Evolutionary conservation across 2,329 filamentous ascomycete species (phyloP), one percentile per base, ranked within the genome.

Genomic region (Arthrobotrys entomopaga): DNA sequence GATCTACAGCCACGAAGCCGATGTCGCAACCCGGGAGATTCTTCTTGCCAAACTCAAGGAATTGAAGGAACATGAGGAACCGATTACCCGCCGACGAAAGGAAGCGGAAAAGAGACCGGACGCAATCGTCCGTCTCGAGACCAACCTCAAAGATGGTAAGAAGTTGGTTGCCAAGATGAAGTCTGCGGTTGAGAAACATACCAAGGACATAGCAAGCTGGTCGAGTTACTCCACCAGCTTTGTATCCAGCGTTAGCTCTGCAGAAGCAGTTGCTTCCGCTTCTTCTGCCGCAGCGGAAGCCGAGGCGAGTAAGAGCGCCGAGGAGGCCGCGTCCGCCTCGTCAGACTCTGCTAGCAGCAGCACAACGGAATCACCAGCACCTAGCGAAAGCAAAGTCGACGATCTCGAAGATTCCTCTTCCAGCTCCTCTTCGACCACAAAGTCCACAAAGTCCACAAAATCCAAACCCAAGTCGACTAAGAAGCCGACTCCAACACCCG

Each of bases 1-100:
- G 94, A 88, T 99, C 72, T 95, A 97, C 80, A 91, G 87, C 15
- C 64, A 48, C 22, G 93, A 93, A 53, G 92, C 94, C 65, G 86
- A 87, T 15, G 89, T 93, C 56, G 93, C 95, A 3, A 85, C 87
- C 40, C 89, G 89, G 69, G 88, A 91, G 2, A 88, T 90, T 54
- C 86, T 99, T 79, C 91, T 90, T 81, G 85, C 87, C 65, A 92
- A 90, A 80, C 86, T 96, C 57, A 90, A 91, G 81, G 87, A 87
- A 50, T 87, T 99, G 57, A 90, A 92, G 80, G 87, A 88, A 61
- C 87, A 97, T 53, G 91, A 93, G 60, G 84, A 87, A 34, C 94
- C 93, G 0, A 88, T 97, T 24, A 86, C 92, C 77, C 88, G 86
- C 79, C 88, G 95, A 71, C 88, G 89, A 54, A 86, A 89, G 15